phyloP scores from a whole-genome alignment of 345 rosid species.

The Eucalyptus paniculata region DNA sequence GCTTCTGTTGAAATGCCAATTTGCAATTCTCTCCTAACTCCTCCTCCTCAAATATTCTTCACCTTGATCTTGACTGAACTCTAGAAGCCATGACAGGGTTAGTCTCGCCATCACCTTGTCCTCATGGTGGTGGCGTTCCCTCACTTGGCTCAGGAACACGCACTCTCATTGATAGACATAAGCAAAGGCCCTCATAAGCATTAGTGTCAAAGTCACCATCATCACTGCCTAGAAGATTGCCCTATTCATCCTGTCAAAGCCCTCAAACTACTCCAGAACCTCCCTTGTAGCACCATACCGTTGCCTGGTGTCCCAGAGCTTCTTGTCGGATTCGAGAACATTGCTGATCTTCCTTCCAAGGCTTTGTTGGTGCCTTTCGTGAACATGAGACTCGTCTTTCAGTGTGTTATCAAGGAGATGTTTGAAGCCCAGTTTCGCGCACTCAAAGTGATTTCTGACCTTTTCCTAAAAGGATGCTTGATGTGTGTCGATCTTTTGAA shows the following conservation, averaged over 20 bases:
- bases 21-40: background rate
- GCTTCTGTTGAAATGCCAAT: background rate
- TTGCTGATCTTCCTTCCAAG: constrained; percentile 1
- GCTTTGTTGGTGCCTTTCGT: background rate
- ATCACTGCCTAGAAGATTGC: constrained; percentile 11
- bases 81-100: background rate
- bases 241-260: background rate
- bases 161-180: constrained; percentile 13
- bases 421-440: background rate
- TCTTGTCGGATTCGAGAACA: background rate
- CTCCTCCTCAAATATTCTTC: background rate
- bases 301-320: background rate
- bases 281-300: background rate
- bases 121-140: constrained; percentile 16
- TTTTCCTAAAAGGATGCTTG: background rate
- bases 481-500: background rate
- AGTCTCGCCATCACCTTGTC: background rate
- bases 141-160: constrained; percentile 26
- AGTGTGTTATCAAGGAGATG: background rate
- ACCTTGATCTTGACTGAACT: background rate
- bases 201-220: constrained; percentile 3
- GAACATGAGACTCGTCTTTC: background rate
- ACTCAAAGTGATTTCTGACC: constrained; percentile 4
- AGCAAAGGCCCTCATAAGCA: constrained; percentile 1
- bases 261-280: background rate